phyloP scores from a whole-genome alignment of 2,329 filamentous ascomycete genomes.

The Taxawa tesnikishii region DNA sequence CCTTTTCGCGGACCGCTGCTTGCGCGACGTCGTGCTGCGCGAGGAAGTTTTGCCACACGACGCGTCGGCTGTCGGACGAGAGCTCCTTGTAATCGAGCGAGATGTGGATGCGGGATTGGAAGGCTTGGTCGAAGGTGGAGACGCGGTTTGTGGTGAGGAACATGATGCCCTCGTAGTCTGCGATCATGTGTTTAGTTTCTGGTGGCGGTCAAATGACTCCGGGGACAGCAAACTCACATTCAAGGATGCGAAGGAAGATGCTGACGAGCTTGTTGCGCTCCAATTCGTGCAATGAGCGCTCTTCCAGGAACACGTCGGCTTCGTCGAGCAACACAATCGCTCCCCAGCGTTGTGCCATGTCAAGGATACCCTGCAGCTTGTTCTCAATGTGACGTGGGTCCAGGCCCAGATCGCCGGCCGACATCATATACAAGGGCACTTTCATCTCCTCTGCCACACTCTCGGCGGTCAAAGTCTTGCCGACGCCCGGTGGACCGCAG shows the following conservation, averaged over 20 bases:
- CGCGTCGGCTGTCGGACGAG: slow-evolving; percentile 20
- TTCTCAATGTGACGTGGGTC: slow-evolving; percentile 29
- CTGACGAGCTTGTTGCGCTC: slow-evolving; percentile 34
- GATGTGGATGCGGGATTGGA: slow-evolving; percentile 35
- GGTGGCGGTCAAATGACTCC: slow-evolving; percentile 17
- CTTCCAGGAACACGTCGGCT: slow-evolving; percentile 32
- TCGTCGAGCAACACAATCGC: slow-evolving; percentile 41
- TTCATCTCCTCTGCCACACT: slow-evolving; percentile 38
- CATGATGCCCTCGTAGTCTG: slow-evolving; percentile 30
- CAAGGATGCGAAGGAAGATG: slow-evolving; percentile 24
- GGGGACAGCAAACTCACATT: too few species aligned
- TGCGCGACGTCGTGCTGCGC: slow-evolving; percentile 14
- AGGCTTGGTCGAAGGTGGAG: slow-evolving; percentile 30
- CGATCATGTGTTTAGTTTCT: slow-evolving; percentile 12
- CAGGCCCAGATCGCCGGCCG: slow-evolving; percentile 36
- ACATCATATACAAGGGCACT: slow-evolving; percentile 38
- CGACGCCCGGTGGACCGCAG: slow-evolving; percentile 39
- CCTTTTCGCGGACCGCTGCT: slow-evolving; percentile 10
- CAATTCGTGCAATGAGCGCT: slow-evolving; percentile 26
- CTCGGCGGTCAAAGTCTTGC: slow-evolving; percentile 41
- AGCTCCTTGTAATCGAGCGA: slow-evolving; percentile 29
- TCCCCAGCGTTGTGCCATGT: slow-evolving; percentile 38
- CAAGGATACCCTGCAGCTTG: slow-evolving; percentile 32
- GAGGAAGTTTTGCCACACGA: slow-evolving; percentile 35
- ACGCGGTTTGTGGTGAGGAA: slow-evolving; percentile 35